phyloP scores from a whole-genome alignment of 352 stramenopile genomes.

The Plasmopara halstedii region DNA sequence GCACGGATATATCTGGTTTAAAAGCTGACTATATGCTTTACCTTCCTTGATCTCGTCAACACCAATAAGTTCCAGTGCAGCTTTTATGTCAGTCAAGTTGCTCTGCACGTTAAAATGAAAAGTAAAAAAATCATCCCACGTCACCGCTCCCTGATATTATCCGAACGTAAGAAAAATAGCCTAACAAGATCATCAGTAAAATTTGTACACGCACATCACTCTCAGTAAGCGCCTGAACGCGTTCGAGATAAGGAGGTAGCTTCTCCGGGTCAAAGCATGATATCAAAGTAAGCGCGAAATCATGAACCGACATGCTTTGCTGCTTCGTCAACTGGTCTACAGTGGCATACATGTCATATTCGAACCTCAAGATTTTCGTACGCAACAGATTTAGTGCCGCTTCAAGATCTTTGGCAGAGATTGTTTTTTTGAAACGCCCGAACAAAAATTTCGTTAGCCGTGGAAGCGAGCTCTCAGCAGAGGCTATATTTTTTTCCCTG shows the following conservation, averaged over 20 bases:
- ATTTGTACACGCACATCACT: constrained; percentile 44
- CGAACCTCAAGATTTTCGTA: constrained; percentile 49
- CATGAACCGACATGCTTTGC: constrained; percentile 55
- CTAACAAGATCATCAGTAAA: background rate
- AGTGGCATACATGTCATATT: constrained; percentile 70
- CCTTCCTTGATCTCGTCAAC: constrained; percentile 63
- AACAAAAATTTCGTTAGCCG: constrained; percentile 63
- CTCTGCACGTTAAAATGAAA: constrained; percentile 73
- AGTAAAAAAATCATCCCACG: constrained; percentile 61
- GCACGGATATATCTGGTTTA: no score
- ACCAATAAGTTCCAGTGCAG: constrained; percentile 59
- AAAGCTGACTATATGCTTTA: constrained; percentile 1
- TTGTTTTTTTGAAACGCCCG: constrained; percentile 47
- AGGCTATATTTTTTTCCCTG: constrained; percentile 19
- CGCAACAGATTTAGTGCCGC: constrained; percentile 41
- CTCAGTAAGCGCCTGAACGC: constrained; percentile 45
- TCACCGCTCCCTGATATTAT: constrained; percentile 38
- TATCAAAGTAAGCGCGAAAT: constrained; percentile 71
- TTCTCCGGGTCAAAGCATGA: constrained; percentile 68
- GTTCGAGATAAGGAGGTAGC: constrained; percentile 45
- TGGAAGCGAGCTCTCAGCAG: constrained; percentile 37
- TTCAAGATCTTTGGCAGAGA: constrained; percentile 45
- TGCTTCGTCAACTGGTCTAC: constrained; percentile 33
- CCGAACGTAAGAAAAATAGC: background rate
- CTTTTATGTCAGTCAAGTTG: constrained; percentile 63